phyloP scores from a whole-genome alignment of 2,329 filamentous ascomycete species.

The Monosporascus sp. region DNA sequence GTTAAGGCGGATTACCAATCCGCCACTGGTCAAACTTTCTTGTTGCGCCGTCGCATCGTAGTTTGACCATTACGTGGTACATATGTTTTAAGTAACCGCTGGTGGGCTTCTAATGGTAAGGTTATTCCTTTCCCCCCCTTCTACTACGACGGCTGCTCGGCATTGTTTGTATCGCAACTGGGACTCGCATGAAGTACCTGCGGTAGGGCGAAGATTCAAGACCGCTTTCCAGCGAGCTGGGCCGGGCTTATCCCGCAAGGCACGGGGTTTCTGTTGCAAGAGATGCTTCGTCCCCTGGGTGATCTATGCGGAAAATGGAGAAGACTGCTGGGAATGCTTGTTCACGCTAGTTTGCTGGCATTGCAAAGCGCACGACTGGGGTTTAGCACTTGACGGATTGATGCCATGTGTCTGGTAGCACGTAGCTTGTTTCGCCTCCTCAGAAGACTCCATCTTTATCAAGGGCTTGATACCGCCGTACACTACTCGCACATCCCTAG shows the following conservation, averaged over 20 bases:
- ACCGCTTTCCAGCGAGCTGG: constrained; percentile 11
- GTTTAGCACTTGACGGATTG: no score
- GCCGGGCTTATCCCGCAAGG: constrained; percentile 14
- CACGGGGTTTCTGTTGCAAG: constrained; percentile 20
- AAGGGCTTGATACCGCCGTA: no score
- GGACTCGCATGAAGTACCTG: constrained; percentile 13
- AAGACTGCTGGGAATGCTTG: not conserved
- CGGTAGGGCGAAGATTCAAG: constrained; percentile 11
- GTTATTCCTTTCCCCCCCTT: no score
- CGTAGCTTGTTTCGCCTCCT: no score
- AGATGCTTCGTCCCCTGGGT: constrained; percentile 20
- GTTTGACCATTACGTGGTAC: no score
- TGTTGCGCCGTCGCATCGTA: not conserved
- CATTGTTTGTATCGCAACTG: not conserved
- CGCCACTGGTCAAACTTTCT: constrained; percentile 8
- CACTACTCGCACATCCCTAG: no score
- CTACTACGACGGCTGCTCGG: not conserved
- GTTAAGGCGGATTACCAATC: not conserved
- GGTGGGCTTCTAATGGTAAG: no score
- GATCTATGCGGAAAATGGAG: constrained; percentile 19
- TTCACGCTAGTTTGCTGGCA: constrained; percentile 5
- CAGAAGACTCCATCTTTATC: no score
- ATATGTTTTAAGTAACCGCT: no score
- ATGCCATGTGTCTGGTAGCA: no score
- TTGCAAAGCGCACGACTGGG: no score